These are phyloP conservation scores for Ramalina peruviana DNA, from an alignment of 495 filamentous ascomycete species.

Conservation along the genomic window DNA sequence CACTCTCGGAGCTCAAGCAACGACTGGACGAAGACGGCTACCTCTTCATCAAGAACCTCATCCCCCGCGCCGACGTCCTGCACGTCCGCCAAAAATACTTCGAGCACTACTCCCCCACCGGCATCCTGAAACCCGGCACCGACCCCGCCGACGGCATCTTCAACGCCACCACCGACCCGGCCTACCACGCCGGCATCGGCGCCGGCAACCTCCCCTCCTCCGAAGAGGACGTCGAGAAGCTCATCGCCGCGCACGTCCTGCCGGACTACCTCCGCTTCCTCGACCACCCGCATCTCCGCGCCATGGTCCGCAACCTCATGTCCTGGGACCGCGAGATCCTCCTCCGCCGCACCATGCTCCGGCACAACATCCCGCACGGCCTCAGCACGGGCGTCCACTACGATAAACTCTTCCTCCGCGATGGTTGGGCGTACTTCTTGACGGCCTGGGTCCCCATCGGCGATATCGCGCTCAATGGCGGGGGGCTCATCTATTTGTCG, in stretches of 20 bases:
- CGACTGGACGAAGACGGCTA: conserved; percentile 45
- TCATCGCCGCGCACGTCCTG: conserved; percentile 15
- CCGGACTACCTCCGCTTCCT: conserved; percentile 26
- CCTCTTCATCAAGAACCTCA: conserved; percentile 43
- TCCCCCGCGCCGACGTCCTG: conserved; percentile 44
- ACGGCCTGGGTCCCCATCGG: conserved; percentile 56
- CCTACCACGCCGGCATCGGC: conserved; percentile 43
- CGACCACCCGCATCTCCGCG: conserved; percentile 35
- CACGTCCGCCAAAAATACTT: conserved; percentile 44
- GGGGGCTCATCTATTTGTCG: conserved; percentile 50
- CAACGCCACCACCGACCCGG: conserved; percentile 30
- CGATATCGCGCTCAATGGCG: conserved; percentile 40
- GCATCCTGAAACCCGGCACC: conserved; percentile 35
- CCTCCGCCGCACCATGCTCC: conserved; percentile 32
- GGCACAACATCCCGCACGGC: conserved; percentile 45
- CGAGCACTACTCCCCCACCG: conserved; percentile 35
- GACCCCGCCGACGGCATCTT: conserved; percentile 37
- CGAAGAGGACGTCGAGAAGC: conserved; percentile 4
- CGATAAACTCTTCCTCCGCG: conserved; percentile 51
- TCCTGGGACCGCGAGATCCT: conserved; percentile 41
- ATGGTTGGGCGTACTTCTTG: conserved; percentile 40
- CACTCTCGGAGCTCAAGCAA: conserved; percentile 29
- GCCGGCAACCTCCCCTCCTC: conserved; percentile 15
- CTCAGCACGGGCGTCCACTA: conserved; percentile 51
- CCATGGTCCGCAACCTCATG: conserved; percentile 38